Evolutionary conservation across 768 basidiomycete species (phyloP).

Genomic region (Suillus placidus): DNA sequence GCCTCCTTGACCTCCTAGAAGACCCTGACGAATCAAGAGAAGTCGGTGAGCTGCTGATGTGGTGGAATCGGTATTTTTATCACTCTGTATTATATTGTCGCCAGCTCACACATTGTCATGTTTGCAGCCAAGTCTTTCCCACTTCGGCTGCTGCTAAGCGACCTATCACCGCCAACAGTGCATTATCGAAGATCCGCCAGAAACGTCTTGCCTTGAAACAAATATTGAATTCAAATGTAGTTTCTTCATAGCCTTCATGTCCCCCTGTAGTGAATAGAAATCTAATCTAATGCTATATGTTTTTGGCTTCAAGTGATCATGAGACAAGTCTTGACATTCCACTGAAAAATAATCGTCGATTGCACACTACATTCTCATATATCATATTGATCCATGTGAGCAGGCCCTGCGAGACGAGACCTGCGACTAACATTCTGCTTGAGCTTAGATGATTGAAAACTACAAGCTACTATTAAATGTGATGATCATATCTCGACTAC

Average conservation of each 20-base stretch:
- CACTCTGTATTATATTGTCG: background rate
- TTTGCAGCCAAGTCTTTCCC: constrained; percentile 12
- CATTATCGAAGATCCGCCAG: constrained; percentile 2
- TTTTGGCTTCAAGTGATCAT: no score
- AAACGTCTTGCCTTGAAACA: background rate
- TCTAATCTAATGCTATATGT: no score
- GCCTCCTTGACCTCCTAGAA: constrained; percentile 17
- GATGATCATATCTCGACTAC: no score
- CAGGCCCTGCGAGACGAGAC: no score
- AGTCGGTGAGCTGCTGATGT: constrained; percentile 17
- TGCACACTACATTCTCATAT: no score
- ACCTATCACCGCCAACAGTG: constrained; percentile 1
- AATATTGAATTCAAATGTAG: background rate
- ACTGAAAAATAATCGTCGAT: no score
- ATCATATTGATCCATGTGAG: no score
- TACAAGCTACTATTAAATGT: no score
- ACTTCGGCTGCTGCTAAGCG: background rate
- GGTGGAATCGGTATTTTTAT: constrained; percentile 22
- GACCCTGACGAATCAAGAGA: constrained; percentile 22
- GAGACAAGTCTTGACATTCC: no score
- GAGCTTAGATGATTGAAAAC: no score
- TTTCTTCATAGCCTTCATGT: background rate
- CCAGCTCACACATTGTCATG: background rate
- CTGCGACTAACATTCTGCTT: no score
- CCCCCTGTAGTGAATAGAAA: background rate